These are phyloP conservation scores for Lactarius hatsudake DNA, from an alignment of 768 basidiomycete genomes.

Conservation along the genomic window DNA sequence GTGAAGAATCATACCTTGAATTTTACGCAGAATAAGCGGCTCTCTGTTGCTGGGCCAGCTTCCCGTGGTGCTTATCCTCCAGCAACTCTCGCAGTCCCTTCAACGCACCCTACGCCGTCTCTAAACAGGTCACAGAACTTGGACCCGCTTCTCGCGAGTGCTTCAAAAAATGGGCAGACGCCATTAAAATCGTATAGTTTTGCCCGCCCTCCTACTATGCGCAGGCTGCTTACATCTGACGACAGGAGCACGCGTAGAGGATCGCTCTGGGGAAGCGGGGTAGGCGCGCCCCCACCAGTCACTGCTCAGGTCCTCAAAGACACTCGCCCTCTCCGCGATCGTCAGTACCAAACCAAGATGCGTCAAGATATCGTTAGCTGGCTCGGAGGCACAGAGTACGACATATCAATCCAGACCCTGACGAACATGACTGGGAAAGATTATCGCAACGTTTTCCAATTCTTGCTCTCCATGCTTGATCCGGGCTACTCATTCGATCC, in stretches of 20 bases:
- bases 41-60: conserved; percentile 79
- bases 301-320: conserved; percentile 65
- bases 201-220: not conserved
- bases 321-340: conserved; percentile 73
- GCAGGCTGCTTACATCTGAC: conserved; percentile 14
- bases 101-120: conserved; percentile 63
- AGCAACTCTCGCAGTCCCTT: conserved; percentile 29
- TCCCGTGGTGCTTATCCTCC: conserved; percentile 52
- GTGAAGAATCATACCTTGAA: conserved; percentile 51
- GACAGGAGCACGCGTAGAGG: conserved; percentile 67
- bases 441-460: conserved; percentile 81
- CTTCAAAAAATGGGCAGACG: conserved; percentile 68
- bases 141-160: conserved; percentile 69
- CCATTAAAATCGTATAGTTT: conserved; percentile 64
- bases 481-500: conserved; percentile 59
- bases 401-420: conserved; percentile 65
- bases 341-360: conserved; percentile 69
- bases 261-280: conserved; percentile 67
- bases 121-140: conserved; percentile 64
- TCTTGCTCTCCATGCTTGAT: conserved; percentile 69
- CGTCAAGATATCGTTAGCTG: conserved; percentile 73
- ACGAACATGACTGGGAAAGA: conserved; percentile 82
- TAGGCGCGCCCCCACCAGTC: conserved; percentile 46
- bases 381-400: conserved; percentile 62
- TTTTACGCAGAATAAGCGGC: conserved; percentile 48